Conservation (phyloP, 805 yeast genomes). For the Myxozyma nipponensis region DNA sequence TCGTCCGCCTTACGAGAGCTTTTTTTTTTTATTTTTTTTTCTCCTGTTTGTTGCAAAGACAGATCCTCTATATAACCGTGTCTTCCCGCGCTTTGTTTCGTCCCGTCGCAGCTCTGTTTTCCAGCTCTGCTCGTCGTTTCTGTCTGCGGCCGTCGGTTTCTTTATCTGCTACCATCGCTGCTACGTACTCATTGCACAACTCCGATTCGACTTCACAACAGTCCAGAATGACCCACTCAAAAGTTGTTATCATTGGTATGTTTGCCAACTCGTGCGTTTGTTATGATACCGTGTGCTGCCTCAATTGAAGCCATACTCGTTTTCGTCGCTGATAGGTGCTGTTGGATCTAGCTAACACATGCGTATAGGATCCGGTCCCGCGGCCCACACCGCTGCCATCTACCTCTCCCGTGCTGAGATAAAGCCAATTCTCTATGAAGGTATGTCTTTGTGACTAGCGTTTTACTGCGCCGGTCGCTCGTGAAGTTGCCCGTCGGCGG, state of each 20-base stretch:
- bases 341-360: background rate
- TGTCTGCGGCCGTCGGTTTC: background rate
- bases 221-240: constrained; percentile 48
- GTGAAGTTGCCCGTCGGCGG: too few relatives aligned
- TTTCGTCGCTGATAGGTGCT: too few relatives aligned
- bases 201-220: background rate
- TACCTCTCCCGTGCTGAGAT: constrained; percentile 95
- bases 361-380: constrained; percentile 85
- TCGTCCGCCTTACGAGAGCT: too few relatives aligned
- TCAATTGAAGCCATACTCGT: too few relatives aligned
- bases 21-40: too few relatives aligned
- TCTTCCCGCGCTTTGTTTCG: too few relatives aligned
- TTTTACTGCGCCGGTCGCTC: too few relatives aligned
- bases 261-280: background rate
- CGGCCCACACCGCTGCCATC: constrained; percentile 98
- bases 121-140: background rate
- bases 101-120: background rate
- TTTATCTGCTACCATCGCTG: background rate
- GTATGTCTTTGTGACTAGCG: constrained; percentile 50
- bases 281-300: background rate
- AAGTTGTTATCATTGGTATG: constrained; percentile 63
- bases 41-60: background rate
- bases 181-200: background rate
- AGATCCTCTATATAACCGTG: too few relatives aligned
- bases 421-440: constrained; percentile 90